Percentiles rank a stretch among this genome's conserved stretches.
Evolutionary conservation across 139 green algal genomes (phyloP).

Genomic region (Tetraselmis striata): DNA sequence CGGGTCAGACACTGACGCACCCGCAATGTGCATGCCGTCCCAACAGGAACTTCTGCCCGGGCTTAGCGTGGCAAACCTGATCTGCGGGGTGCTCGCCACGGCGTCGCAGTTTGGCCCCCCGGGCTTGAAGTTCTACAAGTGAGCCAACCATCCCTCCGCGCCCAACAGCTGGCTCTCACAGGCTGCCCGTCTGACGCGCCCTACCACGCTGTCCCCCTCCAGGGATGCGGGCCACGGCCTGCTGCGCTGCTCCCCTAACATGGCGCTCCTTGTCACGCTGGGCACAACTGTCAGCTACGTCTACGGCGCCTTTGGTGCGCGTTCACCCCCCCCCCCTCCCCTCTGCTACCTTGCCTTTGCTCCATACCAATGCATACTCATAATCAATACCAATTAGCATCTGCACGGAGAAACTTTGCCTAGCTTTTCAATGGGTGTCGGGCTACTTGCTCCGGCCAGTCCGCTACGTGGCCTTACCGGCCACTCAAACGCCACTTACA

Average conservation of each 20-base stretch:
- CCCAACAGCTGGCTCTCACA: no score
- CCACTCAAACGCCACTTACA: no score
- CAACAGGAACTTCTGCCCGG: not conserved
- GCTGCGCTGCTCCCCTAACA: not conserved
- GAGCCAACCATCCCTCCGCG: not conserved
- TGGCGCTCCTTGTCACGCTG: not conserved
- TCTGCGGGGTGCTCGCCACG: not conserved
- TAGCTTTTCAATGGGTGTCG: no score
- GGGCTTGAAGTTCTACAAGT: not conserved
- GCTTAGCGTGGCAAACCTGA: not conserved
- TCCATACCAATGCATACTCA: no score
- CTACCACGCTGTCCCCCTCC: not conserved
- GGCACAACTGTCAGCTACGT: not conserved
- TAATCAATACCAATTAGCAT: no score
- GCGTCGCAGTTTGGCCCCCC: not conserved
- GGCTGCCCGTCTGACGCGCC: not conserved
- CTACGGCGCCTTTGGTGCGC: not conserved
- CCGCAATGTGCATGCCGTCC: not conserved
- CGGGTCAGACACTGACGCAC: not conserved
- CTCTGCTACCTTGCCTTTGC: no score
- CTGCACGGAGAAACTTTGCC: no score
- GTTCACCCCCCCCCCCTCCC: no score
- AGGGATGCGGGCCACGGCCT: not conserved
- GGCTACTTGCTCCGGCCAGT: no score
- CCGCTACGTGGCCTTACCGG: no score